Conservation (phyloP, 768 basidiomycete genomes). For the Fibroporia radiculosa region DNA sequence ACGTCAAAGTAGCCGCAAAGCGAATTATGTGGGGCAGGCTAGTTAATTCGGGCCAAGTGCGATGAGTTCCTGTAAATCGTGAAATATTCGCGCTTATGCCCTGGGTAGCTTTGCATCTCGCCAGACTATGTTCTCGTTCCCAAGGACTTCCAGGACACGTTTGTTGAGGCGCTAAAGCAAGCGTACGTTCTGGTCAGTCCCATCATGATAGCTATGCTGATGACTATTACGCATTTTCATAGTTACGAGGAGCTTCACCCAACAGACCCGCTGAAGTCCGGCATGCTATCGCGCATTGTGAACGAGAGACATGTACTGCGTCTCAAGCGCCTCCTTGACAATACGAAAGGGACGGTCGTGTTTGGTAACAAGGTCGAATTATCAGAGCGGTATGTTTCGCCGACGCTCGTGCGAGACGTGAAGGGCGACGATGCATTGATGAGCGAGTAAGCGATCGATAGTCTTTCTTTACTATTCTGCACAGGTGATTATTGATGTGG, state of each 20-base stretch:
- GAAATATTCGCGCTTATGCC: neutral
- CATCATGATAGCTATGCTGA: conserved; percentile 35
- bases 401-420: conserved; percentile 65
- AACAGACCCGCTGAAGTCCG: conserved; percentile 31
- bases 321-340: conserved; percentile 53
- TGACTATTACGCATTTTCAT: conserved; percentile 1
- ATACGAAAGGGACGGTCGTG: conserved; percentile 56
- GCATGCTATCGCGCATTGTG: conserved; percentile 47
- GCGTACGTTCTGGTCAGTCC: conserved; percentile 27
- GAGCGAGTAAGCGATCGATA: conserved; percentile 56
- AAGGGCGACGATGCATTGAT: conserved; percentile 61
- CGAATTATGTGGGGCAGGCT: conserved; percentile 81
- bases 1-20: conserved; percentile 55
- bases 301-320: conserved; percentile 47
- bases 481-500: neutral
- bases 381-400: conserved; percentile 52
- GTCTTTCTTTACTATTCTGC: too few relatives aligned
- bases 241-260: conserved; percentile 56
- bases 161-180: conserved; percentile 34
- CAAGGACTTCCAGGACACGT: conserved; percentile 28
- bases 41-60: conserved; percentile 55
- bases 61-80: neutral
- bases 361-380: conserved; percentile 58
- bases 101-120: conserved; percentile 56
- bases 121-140: conserved; percentile 47